Base-by-base conservation (phyloP, 2,329 filamentous ascomycete genomes). In the Cercospora nicotianae region DNA sequence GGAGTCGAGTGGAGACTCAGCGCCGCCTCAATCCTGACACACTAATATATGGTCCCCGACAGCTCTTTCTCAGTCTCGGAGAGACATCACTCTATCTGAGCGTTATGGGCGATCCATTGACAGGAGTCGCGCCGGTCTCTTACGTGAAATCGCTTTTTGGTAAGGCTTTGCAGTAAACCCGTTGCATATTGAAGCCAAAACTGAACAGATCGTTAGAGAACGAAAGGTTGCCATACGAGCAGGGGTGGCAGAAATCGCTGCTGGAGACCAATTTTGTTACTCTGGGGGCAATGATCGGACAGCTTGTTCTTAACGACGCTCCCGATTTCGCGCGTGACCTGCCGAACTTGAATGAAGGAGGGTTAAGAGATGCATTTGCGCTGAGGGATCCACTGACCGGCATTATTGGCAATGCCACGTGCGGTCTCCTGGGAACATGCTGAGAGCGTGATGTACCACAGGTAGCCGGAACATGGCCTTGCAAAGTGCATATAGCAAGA, bases 71-170 rank as follows among this genome's bases (percentile, higher is more conserved):
- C 23, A 59, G 60, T 31, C 45, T 42, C n/a, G 65, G 60, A 26
- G 65, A 67, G 60, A 67, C 65, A n/a, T 39, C 60, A 20, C 28
- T 67, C 4, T 67, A 67, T 48, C 16, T 67, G 33, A 58, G 51
- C 28, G 45, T 57, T 1, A 63, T 67, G 65, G 65, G 65, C 7
- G 60, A 70, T 55, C 65, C 68, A 16, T 51, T 30, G 7, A 66
- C 59, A 16, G 68, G 68, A 16, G 53, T 59, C 12, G 65, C 65
- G 18, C 68, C 68, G 1, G 51, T 70, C 20, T 48, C 60, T 12
- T 70, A 66, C 31, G 66, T 68, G 13, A 68, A 70, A 64, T 66
- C 63, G 20, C 66, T 70, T 16, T 68, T 70, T 39, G 77, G 61
- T 64, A 20, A 64, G 61, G 18, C 18, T n/a, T 45, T 7, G 7